These are phyloP conservation scores for Magnolia officinalis DNA, from an alignment of 164 flowering plant species.

Conservation along the genomic window DNA sequence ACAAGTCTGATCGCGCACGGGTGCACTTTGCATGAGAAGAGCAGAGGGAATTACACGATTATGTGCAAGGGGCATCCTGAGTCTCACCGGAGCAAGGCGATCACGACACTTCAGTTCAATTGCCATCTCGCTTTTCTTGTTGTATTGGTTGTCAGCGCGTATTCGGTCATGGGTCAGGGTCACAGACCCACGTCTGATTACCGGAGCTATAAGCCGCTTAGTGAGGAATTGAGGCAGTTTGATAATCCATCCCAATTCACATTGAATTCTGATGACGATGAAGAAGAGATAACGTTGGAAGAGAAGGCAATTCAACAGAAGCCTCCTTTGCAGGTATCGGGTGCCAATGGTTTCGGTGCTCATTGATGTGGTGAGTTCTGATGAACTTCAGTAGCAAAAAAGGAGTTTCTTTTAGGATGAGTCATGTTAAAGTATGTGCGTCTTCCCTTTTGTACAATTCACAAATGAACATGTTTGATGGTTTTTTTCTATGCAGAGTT, in stretches of 20 bases:
- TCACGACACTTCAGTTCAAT: constrained; percentile 86
- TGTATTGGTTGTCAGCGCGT: constrained; percentile 32
- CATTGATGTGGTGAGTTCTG: constrained; percentile 40
- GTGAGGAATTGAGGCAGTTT: constrained; percentile 48
- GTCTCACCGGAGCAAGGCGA: constrained; percentile 72
- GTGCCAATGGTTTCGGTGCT: constrained; percentile 52
- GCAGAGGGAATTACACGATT: constrained; percentile 76
- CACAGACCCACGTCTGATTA: constrained; percentile 15
- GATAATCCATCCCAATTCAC: constrained; percentile 47
- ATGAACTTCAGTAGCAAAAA: not conserved
- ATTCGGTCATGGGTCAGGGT: constrained; percentile 33
- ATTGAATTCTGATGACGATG: constrained; percentile 75
- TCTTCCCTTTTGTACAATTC: not conserved
- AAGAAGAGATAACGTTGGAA: constrained; percentile 32
- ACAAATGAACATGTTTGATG: not conserved
- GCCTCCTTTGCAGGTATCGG: constrained; percentile 17
- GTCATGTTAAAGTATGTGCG: too few relatives aligned
- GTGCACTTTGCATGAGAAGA: constrained; percentile 57
- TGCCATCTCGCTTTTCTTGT: constrained; percentile 84
- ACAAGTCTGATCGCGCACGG: constrained; percentile 54
- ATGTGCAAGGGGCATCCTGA: constrained; percentile 77
- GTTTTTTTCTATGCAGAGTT: not conserved
- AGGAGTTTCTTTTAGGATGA: too few relatives aligned
- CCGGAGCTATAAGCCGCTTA: constrained; percentile 52
- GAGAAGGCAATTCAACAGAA: constrained; percentile 26